Evolutionary conservation across 441 rosid species (phyloP), one percentile per base, ranked within the genome.

Genomic region (Erodium texanum): DNA sequence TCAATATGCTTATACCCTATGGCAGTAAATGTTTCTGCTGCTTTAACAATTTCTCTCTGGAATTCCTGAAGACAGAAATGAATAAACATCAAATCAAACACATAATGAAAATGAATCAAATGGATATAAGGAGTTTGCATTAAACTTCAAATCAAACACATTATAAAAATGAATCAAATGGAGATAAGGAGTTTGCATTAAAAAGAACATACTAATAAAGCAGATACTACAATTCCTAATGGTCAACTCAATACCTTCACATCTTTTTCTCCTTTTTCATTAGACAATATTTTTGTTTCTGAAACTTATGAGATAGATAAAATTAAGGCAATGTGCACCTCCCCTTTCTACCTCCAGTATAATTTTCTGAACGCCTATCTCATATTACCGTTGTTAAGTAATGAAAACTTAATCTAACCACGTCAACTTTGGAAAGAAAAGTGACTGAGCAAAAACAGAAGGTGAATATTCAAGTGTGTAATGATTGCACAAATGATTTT

Each of bases 1-100:
- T 93, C 96, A 64, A 90, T 83, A 61, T 89, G 89, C 76, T 85
- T 86, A 71, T 82, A 87, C 38, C 97, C 96, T 5, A 89, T 88
- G 48, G 90, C 78, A 1, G 86, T 83, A 77, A 86, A 84, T 11
- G 82, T 38, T 65, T 93, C 98, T 2, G 87, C 97, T 61, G 89
- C 92, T 84, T 77, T 90, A 66, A 90, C 79, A 11, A 90, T 64
- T 61, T 89, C 98, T 67, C 74, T 93, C 71, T 93, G 98, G 68
- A 90, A 89, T 66, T 90, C 96, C 98, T 93, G 77, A 18, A 62
- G 56, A 56, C 45, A 71, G 18, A 5, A 54, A 54, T 19, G 32
- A 68, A 66, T 62, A 11, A 88, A 97, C 11, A 38, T 38, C 11
- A 38, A 38, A 38, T 7, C 6, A 2, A 38, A 38, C 45, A 38